Percentiles rank a stretch among this genome's conserved stretches.
These are phyloP conservation scores for Calonectria montana DNA, from an alignment of 2,329 filamentous ascomycete genomes.

Conservation along the genomic window DNA sequence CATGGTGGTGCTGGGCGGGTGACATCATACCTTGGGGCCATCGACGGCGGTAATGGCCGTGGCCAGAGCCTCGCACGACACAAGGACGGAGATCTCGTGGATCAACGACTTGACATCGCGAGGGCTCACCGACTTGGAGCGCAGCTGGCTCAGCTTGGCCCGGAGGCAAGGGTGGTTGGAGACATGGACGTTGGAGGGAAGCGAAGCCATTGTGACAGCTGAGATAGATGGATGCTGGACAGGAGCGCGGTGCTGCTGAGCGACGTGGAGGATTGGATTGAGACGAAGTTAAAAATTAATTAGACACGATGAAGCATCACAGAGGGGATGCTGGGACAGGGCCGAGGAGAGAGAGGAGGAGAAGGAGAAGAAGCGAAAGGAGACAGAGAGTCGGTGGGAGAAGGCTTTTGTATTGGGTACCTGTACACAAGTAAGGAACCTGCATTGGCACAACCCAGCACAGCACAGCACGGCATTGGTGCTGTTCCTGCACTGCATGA, in stretches of 20 bases:
- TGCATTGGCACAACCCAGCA: neutral
- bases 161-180: constrained; percentile 87
- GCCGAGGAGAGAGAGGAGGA: constrained; percentile 35
- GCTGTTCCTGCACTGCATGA: neutral
- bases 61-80: constrained; percentile 84
- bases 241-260: neutral
- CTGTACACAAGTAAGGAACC: neutral
- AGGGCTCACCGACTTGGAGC: constrained; percentile 76
- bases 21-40: constrained; percentile 70
- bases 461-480: neutral
- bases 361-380: constrained; percentile 13
- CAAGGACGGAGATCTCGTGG: constrained; percentile 85
- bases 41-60: constrained; percentile 66
- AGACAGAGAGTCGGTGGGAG: constrained; percentile 28
- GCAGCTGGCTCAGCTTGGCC: constrained; percentile 90
- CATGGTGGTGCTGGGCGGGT: constrained; percentile 1
- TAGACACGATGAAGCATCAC: constrained; percentile 37
- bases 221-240: neutral
- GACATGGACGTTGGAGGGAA: constrained; percentile 77
- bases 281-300: constrained; percentile 9
- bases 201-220: constrained; percentile 46
- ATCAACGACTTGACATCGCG: constrained; percentile 84
- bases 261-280: neutral
- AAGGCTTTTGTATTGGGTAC: constrained; percentile 31
- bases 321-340: constrained; percentile 38